Percentiles rank a stretch among this genome's conserved stretches.
These are phyloP conservation scores for Theileria equi DNA, from an alignment of 169 alveolate genomes.

Conservation along the genomic window DNA sequence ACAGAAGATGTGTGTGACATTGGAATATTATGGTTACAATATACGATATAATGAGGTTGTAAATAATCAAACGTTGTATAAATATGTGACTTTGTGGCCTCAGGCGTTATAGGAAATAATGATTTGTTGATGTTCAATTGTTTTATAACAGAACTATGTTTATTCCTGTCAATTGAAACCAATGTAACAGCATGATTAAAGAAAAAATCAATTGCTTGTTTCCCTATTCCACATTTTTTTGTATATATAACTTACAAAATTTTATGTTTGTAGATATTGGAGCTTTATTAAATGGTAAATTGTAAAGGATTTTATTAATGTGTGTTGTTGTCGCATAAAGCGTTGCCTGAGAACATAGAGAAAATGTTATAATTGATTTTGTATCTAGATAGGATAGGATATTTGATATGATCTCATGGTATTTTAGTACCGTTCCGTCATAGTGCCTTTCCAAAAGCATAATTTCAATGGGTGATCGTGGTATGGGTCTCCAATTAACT, in stretches of 20 bases:
- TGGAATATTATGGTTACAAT: slow-evolving; percentile 70
- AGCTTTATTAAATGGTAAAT: slow-evolving; percentile 61
- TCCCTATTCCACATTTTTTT: slow-evolving; percentile 15
- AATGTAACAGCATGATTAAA: slow-evolving; percentile 55
- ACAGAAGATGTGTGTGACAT: slow-evolving; percentile 71
- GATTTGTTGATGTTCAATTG: slow-evolving; percentile 62
- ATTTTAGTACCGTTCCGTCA: slow-evolving; percentile 6
- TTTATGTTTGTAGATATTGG: slow-evolving; percentile 63
- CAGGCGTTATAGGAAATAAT: slow-evolving; percentile 62
- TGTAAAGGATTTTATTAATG: slow-evolving; percentile 61
- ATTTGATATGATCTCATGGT: slow-evolving; percentile 47
- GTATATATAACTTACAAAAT: slow-evolving; percentile 48
- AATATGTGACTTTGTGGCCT: slow-evolving; percentile 62
- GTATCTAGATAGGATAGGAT: slow-evolving; percentile 58
- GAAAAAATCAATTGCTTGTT: slow-evolving; percentile 61
- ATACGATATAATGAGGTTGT: slow-evolving; percentile 63
- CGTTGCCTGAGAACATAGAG: slow-evolving; percentile 47
- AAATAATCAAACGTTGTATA: slow-evolving; percentile 65
- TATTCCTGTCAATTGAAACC: slow-evolving; percentile 66
- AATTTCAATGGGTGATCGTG: no score
- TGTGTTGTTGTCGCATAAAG: slow-evolving; percentile 62
- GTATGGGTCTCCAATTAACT: no score
- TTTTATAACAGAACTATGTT: slow-evolving; percentile 36
- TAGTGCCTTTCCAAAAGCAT: slow-evolving; percentile 11
- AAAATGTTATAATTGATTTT: slow-evolving; percentile 44